phyloP scores from a whole-genome alignment of 176 grass and related monocot species.

The Lolium perenne region DNA sequence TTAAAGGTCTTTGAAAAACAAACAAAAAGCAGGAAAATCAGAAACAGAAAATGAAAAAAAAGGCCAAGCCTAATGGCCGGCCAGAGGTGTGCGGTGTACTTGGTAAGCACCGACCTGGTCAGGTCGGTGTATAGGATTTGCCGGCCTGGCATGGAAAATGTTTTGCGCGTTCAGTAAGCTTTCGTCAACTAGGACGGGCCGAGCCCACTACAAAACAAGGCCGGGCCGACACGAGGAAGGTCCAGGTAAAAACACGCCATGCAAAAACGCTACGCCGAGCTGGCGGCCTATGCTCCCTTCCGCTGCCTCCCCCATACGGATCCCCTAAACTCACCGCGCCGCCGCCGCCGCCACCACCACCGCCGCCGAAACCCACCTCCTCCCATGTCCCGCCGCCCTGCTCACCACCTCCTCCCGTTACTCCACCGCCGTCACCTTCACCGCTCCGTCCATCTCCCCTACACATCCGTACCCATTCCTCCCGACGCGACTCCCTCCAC shows the following conservation, averaged over 20 bases:
- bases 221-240: not conserved
- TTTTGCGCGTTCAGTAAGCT: not conserved
- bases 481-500: conserved; percentile 40
- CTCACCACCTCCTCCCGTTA: conserved; percentile 51
- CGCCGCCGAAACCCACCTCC: conserved; percentile 16
- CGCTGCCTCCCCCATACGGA: not conserved
- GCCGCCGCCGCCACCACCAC: conserved; percentile 25
- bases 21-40: no score
- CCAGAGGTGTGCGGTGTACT: no score
- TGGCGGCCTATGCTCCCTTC: conserved; percentile 26
- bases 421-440: conserved; percentile 33
- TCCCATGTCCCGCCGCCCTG: conserved; percentile 54
- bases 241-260: conserved; percentile 1
- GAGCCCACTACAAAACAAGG: no score
- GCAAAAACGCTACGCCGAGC: conserved; percentile 16
- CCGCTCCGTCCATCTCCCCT: conserved; percentile 2
- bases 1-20: no score
- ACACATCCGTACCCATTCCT: conserved; percentile 19
- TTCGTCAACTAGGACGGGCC: not conserved
- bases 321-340: conserved; percentile 42
- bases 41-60: no score
- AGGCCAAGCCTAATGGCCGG: no score
- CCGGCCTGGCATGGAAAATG: not conserved
- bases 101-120: no score
- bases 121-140: no score